Evolutionary conservation across 1,284 basidiomycete species (phyloP), one percentile per base, ranked within the genome.

Genomic region (Salmacisia buchloeana): DNA sequence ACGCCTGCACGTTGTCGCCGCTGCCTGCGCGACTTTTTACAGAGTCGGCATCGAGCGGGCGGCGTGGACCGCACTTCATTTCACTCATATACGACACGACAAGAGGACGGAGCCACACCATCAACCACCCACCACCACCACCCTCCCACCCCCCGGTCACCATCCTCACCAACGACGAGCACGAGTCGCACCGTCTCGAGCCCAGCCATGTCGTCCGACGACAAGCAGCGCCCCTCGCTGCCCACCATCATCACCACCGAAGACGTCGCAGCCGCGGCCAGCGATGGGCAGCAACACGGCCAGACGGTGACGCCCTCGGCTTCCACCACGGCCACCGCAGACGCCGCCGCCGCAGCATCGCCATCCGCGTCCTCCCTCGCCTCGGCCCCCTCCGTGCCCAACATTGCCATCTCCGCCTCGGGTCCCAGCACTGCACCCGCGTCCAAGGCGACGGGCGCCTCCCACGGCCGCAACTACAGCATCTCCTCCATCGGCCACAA

Each of bases 401-500:
- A 52, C 46, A 52, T 52, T 29, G 46, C 46, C n/a, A 52, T 52
- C 46, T 52, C 46, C 13, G 23, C 43, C 13, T n/a, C 18, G 18
- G 6, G 29, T 27, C 46, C 9, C 33, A 35, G 15, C 25, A 13
- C 10, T 54, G 54, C 34, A 18, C 23, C 21, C 5, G 15, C 12
- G 2, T 34, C 33, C 15, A 23, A 7, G 10, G 34, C 33, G 6
- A 31, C 31, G 9, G 31, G 6, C 2, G 54, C 34, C 15, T 35
- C 33, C 5, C 58, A 59, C 7, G 58, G 58, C 9, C 39, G 58
- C 29, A 59, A 59, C 34, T 59, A 59, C 45, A 43, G 39, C 39
- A 59, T 59, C 58, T 59, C 58, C 27, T 59, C 58, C 36, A n/a
- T 59, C 35, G 25, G 23, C 25, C 46, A 52, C 29, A 27, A 27